Evolutionary conservation across 75 land plant species (phyloP).

Genomic region (Pinus taeda): DNA sequence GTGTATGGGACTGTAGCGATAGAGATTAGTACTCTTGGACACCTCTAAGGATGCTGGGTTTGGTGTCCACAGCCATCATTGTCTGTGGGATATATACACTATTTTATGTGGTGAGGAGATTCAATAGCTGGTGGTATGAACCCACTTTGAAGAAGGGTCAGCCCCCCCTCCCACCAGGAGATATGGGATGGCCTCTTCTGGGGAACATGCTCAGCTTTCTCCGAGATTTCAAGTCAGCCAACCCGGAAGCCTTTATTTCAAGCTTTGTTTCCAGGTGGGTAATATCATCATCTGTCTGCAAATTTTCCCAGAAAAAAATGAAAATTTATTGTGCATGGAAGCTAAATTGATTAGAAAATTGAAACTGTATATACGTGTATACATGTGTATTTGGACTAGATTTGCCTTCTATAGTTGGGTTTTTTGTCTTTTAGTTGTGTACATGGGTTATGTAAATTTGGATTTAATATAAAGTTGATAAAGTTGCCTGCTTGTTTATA

Average conservation of each 20-base stretch:
- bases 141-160: slow-evolving; percentile 9
- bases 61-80: neutral
- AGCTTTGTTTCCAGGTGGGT: slow-evolving; percentile 40
- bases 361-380: too few relatives aligned
- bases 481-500: too few relatives aligned
- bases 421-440: too few relatives aligned
- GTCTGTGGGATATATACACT: slow-evolving; percentile 6
- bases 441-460: too few relatives aligned
- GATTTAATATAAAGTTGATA: too few relatives aligned
- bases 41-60: neutral
- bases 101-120: slow-evolving; percentile 5
- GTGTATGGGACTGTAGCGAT: too few relatives aligned
- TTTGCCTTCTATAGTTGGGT: too few relatives aligned
- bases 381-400: too few relatives aligned
- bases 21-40: too few relatives aligned
- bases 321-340: too few relatives aligned
- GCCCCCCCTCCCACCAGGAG: slow-evolving; percentile 57
- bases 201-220: slow-evolving; percentile 73
- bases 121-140: slow-evolving; percentile 19
- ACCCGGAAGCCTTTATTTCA: slow-evolving; percentile 69
- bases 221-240: slow-evolving; percentile 48
- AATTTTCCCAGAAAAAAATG: too few relatives aligned
- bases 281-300: neutral
- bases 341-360: too few relatives aligned
- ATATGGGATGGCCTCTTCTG: slow-evolving; percentile 72